Base-by-base conservation (phyloP, 2,329 filamentous ascomycete species). In the Diplodia mutila region DNA sequence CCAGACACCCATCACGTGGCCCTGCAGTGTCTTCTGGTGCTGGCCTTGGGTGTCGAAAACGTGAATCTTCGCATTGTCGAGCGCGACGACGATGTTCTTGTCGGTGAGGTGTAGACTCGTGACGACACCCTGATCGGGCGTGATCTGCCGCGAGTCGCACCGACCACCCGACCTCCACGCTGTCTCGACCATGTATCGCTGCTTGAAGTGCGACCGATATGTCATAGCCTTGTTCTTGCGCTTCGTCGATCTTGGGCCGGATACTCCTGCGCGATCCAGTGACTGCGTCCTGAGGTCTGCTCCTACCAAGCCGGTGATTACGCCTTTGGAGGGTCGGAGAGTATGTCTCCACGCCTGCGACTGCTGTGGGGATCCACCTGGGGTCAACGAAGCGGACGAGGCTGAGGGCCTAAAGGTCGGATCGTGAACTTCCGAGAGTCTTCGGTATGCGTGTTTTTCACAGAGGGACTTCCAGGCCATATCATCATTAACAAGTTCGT, bases 1-100 rank as follows among this genome's bases (percentile, higher is more conserved):
- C 95, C 95, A 99, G 23, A 99, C 95, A 49, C 95, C 95, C 95
- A 99, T 99, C 53, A 98, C 92, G 81, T 99, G 95, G 12, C 95
- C 95, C 75, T 95, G 91, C 32, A 99, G 82, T 2, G 93, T 97
- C 77, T 93, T 92, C 73, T 97, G 89, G 71, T 93, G 89, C 72
- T 93, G 90, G 39, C 95, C 95, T 72, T 95, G 89, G 0, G 93
- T 94, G 77, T 98, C 92, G 76, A 98, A 99, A 29, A 99, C 94
- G 79, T 99, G 95, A 54, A 99, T 99, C 83, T 96, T 97, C 46
- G 95, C 94, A 79, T 98, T 99, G 82, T 99, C 95, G 70, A 99
- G 86, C 61, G 95, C 95, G 70, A 98, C 93, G 57, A 99, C 93
- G 74, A 99, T 98, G 80, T 98, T 98, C 77, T 97, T 97, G 39